These are phyloP conservation scores for Penicillium argentinense DNA, from an alignment of 495 filamentous ascomycete species.

Conservation along the genomic window DNA sequence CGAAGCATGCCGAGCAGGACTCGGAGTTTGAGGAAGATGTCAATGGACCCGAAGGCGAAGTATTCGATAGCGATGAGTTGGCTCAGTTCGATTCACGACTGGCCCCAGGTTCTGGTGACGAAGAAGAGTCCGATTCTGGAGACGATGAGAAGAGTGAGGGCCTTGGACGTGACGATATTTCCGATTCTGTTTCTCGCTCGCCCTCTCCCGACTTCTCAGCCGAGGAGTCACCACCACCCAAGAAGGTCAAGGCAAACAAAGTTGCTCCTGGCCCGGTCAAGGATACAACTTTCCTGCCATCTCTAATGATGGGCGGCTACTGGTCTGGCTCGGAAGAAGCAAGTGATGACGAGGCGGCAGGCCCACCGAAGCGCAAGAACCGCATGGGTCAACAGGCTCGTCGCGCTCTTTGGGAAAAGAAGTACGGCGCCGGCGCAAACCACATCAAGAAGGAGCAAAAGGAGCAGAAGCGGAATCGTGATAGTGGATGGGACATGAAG, in stretches of 20 bases:
- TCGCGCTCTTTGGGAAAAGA: constrained; percentile 88
- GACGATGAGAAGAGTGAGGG: constrained; percentile 32
- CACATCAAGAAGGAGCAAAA: constrained; percentile 55
- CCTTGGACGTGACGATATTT: constrained; percentile 20
- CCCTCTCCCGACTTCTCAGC: constrained; percentile 34
- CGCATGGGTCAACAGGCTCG: constrained; percentile 85
- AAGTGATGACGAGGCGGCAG: constrained; percentile 38
- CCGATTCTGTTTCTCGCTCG: constrained; percentile 38
- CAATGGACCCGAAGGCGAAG: constrained; percentile 41
- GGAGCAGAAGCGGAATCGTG: constrained; percentile 31
- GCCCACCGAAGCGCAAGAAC: constrained; percentile 64
- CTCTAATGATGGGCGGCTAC: constrained; percentile 83
- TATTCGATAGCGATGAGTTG: constrained; percentile 44
- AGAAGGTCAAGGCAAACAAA: constrained; percentile 42
- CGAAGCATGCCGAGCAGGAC: constrained; percentile 12
- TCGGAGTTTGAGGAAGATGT: constrained; percentile 19
- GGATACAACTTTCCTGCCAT: constrained; percentile 82
- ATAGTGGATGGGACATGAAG: constrained; percentile 50
- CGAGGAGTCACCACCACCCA: constrained; percentile 37
- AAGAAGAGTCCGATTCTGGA: constrained; percentile 43
- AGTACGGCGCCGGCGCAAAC: constrained; percentile 74
- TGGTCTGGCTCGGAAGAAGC: constrained; percentile 81
- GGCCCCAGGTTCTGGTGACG: constrained; percentile 52
- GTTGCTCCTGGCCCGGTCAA: constrained; percentile 37
- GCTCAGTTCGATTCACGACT: constrained; percentile 54